Evolutionary conservation across 2,329 filamentous ascomycete genomes (phyloP), one percentile per base, ranked within the genome.

Genomic region (Xylariomycetidae sp.): DNA sequence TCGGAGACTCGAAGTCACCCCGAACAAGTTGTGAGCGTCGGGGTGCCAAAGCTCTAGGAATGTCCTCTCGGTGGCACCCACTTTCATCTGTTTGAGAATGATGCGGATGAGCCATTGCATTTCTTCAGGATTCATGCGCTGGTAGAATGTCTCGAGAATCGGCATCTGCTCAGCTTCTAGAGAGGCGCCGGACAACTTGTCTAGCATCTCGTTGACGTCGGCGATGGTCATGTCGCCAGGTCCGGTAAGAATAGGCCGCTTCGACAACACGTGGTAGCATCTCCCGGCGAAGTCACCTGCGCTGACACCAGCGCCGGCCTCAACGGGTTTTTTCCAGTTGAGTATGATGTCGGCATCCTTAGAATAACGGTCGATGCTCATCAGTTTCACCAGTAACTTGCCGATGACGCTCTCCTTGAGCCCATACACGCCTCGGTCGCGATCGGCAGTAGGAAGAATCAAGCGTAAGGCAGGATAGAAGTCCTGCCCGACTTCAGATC

Each of bases 101-200:
- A 98, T 96, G 11, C 90, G 83, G 42, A 98, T 87, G 35, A 97
- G 68, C 92, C 92, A 98, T 66, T 85, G 82, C 46, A 98, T 65
- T 63, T 98, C 92, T 44, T 94, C 85, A 0, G 92, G 77, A 48
- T 94, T 94, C 92, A 97, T 97, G 16, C 77, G 75, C 28, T 80
- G 75, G 59, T 97, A 97, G 54, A 97, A 94, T 4, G 80, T 73
- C 43, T 84, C 74, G 46, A 97, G 77, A 20, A 98, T 83, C 0
- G 80, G 80, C 25, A 88, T 57, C 49, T 97, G 90, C 42, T 90
- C 77, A n/a, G 84, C 75, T 63, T 97, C 90, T 33, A 85, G 85
- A 0, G 78, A 75, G 1, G 83, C 82, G 2, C 74, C 74, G 0
- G 88, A 81, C 18, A 98, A 69, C 48, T 74, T 73, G 57, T 98